phyloP scores from a whole-genome alignment of 2,329 filamentous ascomycete genomes.

The Diaporthe nobilis region DNA sequence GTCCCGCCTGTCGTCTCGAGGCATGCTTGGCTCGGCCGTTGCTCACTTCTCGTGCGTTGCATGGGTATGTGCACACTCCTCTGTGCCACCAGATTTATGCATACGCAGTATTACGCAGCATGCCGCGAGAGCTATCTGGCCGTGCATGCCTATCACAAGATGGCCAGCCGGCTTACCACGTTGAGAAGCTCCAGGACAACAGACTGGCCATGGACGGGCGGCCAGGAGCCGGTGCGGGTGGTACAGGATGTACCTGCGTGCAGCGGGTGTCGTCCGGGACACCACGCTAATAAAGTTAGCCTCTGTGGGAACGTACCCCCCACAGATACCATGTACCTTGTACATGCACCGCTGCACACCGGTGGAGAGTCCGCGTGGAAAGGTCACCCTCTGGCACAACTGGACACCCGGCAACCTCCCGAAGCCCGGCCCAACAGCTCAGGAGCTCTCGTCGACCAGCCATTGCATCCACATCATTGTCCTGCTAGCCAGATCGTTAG shows the following conservation, averaged over 20 bases:
- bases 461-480: not conserved
- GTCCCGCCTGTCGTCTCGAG: not conserved
- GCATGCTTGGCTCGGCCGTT: conserved; percentile 21
- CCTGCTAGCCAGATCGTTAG: conserved; percentile 18
- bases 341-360: conserved; percentile 9
- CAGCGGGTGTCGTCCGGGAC: conserved; percentile 26
- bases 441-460: not conserved
- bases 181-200: not conserved
- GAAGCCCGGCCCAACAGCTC: not conserved
- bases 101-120: conserved; percentile 13
- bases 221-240: not conserved
- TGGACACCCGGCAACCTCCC: conserved; percentile 16
- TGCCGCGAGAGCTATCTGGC: not conserved
- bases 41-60: not conserved
- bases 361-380: conserved; percentile 21
- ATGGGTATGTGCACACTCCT: not conserved
- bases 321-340: conserved; percentile 9
- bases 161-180: conserved; percentile 2
- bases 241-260: not conserved
- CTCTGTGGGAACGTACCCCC: conserved; percentile 4
- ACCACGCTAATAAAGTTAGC: conserved; percentile 32
- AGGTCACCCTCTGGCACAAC: not conserved
- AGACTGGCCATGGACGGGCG: not conserved
- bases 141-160: not conserved
- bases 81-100: conserved; percentile 12